Evolutionary conservation across 2,329 filamentous ascomycete genomes (phyloP).

Genomic region (Parastagonospora nodorum): DNA sequence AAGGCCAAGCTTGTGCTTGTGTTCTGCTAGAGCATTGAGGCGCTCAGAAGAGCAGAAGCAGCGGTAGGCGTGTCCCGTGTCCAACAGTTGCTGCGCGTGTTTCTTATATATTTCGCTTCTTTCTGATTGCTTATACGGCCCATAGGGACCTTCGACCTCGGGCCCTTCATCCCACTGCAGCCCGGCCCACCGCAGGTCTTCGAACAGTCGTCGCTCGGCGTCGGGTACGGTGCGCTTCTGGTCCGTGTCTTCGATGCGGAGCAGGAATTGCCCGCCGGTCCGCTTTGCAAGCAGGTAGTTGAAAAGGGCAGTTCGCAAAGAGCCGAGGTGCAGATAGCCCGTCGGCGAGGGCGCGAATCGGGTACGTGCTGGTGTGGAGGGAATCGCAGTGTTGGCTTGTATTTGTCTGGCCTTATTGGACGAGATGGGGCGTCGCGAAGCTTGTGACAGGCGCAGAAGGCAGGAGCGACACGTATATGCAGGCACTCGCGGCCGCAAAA

Average conservation of each 20-base stretch:
- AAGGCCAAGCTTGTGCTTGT: conserved; percentile 64
- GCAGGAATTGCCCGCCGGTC: conserved; percentile 85
- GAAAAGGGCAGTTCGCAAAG: conserved; percentile 89
- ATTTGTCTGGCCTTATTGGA: conserved; percentile 13
- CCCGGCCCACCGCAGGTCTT: conserved; percentile 87
- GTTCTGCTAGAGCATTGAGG: conserved; percentile 68
- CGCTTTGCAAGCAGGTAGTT: conserved; percentile 90
- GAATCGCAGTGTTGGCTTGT: conserved; percentile 25
- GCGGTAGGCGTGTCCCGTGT: conserved; percentile 78
- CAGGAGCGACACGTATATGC: conserved; percentile 39
- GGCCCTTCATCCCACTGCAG: conserved; percentile 94
- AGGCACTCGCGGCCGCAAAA: conserved; percentile 26
- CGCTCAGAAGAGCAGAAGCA: conserved; percentile 86
- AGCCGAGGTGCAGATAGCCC: conserved; percentile 90
- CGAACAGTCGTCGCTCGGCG: conserved; percentile 76
- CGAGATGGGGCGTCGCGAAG: conserved; percentile 19
- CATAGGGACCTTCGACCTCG: conserved; percentile 76
- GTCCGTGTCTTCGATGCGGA: conserved; percentile 95
- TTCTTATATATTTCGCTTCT: conserved; percentile 73
- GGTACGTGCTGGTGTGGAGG: conserved; percentile 59
- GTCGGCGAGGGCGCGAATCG: conserved; percentile 96
- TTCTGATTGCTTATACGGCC: conserved; percentile 89
- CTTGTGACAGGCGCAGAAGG: conserved; percentile 23
- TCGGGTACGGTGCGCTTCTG: conserved; percentile 81
- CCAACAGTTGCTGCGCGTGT: conserved; percentile 71